Percentiles rank a stretch among this genome's conserved stretches.
phyloP scores from a whole-genome alignment of 352 stramenopile genomes.

The Plasmopara muralis region DNA sequence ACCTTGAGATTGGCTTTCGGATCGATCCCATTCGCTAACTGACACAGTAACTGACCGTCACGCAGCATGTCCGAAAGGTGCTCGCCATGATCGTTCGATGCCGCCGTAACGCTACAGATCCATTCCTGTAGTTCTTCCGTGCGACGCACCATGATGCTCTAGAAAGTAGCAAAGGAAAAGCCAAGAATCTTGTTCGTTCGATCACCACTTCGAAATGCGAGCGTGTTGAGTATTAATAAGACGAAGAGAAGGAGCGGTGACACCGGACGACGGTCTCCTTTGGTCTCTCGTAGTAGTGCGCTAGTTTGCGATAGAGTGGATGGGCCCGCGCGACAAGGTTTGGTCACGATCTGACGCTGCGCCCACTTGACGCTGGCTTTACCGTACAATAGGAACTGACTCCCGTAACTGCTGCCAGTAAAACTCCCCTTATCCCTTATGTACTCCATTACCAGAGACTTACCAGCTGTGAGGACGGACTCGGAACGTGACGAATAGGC shows the following conservation, averaged over 20 bases:
- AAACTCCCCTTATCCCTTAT: conserved; percentile 3
- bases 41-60: conserved; percentile 80
- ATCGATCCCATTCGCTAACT: conserved; percentile 80
- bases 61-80: conserved; percentile 78
- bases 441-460: background rate
- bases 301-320: conserved; percentile 12
- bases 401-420: conserved; percentile 8
- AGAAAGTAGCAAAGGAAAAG: background rate
- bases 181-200: background rate
- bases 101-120: conserved; percentile 75
- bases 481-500: conserved; percentile 7
- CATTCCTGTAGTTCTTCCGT: conserved; percentile 80
- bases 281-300: conserved; percentile 16
- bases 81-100: conserved; percentile 58
- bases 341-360: conserved; percentile 21
- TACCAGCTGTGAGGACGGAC: conserved; percentile 8
- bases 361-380: conserved; percentile 3
- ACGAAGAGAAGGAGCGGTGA: conserved; percentile 7
- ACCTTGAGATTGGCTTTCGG: conserved; percentile 65
- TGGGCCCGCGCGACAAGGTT: conserved; percentile 15
- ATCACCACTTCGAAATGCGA: background rate
- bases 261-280: conserved; percentile 5
- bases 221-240: conserved; percentile 12
- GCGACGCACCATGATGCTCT: conserved; percentile 47
- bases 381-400: conserved; percentile 20